phyloP scores from a whole-genome alignment of 192 early-diverging fungal genomes.

The Coemansia sp. region DNA sequence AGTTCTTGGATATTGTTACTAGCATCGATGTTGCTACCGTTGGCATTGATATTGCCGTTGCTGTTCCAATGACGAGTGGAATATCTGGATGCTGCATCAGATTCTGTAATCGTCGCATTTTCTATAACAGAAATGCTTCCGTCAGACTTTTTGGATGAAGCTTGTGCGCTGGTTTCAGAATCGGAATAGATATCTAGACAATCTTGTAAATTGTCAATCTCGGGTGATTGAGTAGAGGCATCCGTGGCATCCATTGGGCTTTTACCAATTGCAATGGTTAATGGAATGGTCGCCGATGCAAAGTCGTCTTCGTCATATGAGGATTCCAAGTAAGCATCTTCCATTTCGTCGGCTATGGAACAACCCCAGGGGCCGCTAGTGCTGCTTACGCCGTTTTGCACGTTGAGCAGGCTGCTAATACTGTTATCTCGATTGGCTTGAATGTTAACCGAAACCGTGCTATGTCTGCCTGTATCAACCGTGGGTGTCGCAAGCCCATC shows the following conservation, averaged over 20 bases:
- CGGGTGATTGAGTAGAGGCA: background rate
- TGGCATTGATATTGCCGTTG: too few species aligned
- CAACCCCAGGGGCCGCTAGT: slow-evolving; percentile 50
- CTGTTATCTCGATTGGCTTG: slow-evolving; percentile 20
- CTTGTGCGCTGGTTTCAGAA: slow-evolving; percentile 1
- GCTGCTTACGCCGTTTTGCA: background rate
- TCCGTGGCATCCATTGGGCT: background rate
- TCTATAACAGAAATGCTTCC: background rate
- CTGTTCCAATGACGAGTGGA: background rate
- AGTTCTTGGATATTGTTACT: background rate
- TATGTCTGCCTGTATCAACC: slow-evolving; percentile 32
- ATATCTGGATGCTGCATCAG: background rate
- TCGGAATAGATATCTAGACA: slow-evolving; percentile 33
- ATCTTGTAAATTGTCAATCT: slow-evolving; percentile 19
- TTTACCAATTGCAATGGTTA: background rate
- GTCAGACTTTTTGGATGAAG: background rate
- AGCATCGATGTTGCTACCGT: background rate
- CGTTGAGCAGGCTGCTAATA: slow-evolving; percentile 1
- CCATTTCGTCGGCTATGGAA: slow-evolving; percentile 65
- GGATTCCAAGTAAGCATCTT: slow-evolving; percentile 79
- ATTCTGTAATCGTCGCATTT: background rate
- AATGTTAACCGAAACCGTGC: slow-evolving; percentile 46
- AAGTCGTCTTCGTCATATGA: slow-evolving; percentile 61
- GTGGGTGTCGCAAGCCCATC: slow-evolving; percentile 42
- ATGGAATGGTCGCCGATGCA: slow-evolving; percentile 9